These are phyloP conservation scores for Pyrenochaeta sp. DNA, from an alignment of 2,329 filamentous ascomycete genomes.

Conservation along the genomic window DNA sequence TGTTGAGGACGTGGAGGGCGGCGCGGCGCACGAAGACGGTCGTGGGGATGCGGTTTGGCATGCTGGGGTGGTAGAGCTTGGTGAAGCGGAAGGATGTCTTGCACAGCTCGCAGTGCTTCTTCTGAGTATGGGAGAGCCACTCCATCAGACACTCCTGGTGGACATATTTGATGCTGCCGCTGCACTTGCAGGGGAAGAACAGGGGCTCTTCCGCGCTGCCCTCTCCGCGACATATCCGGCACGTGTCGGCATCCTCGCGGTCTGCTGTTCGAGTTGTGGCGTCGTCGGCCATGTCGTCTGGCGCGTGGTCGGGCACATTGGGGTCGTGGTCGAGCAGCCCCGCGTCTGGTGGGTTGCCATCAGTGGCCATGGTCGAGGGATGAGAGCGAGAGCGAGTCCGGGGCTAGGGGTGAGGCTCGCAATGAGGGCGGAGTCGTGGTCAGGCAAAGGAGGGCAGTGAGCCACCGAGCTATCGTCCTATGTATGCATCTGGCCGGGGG, in stretches of 20 bases:
- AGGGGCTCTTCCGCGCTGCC: slow-evolving; percentile 81
- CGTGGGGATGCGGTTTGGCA: slow-evolving; percentile 84
- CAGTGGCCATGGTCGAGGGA: slow-evolving; percentile 3
- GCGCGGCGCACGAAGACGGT: slow-evolving; percentile 83
- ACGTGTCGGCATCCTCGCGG: slow-evolving; percentile 75
- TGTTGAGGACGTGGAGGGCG: slow-evolving; percentile 73
- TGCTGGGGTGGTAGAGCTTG: slow-evolving; percentile 92
- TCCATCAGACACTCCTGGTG: slow-evolving; percentile 99
- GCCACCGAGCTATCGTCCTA: too few species aligned
- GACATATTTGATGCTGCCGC: slow-evolving; percentile 97
- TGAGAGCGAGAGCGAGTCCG: slow-evolving; percentile 2
- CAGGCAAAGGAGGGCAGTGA: too few species aligned
- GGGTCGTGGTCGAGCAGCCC: slow-evolving; percentile 19
- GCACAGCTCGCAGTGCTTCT: slow-evolving; percentile 99
- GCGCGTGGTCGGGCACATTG: slow-evolving; percentile 5
- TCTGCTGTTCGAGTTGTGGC: slow-evolving; percentile 45
- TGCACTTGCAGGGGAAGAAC: slow-evolving; percentile 98
- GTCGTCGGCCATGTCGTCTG: slow-evolving; percentile 36
- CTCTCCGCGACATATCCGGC: slow-evolving; percentile 94
- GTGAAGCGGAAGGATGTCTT: slow-evolving; percentile 98
- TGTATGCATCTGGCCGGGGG: too few species aligned
- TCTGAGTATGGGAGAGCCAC: slow-evolving; percentile 97
- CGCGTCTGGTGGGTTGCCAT: slow-evolving; percentile 33
- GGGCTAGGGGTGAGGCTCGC: slow-evolving; percentile 1
- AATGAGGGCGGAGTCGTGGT: too few species aligned